A percentile compares a stretch with the other conserved stretches of the same genome.
phyloP scores from a whole-genome alignment of 345 rosid genomes.

The Eucalyptus regnans region DNA sequence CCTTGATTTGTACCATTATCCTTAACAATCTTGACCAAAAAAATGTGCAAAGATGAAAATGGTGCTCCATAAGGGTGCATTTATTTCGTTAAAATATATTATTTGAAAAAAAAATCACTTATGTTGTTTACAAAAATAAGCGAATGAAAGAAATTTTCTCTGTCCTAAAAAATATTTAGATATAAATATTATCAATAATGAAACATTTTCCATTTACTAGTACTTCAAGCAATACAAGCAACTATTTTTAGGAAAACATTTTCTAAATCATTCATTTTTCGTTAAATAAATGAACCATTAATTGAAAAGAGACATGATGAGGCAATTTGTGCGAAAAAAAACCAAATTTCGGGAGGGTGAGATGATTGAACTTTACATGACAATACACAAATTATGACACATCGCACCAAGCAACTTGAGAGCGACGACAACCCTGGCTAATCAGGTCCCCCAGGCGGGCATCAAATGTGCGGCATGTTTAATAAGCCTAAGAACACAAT shows the following conservation, averaged over 20 bases:
- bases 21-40: background rate
- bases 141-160: background rate
- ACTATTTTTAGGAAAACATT: no score
- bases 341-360: background rate
- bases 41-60: background rate
- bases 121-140: background rate
- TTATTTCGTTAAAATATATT: background rate
- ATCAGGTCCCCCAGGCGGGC: background rate
- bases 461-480: background rate
- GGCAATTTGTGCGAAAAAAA: background rate
- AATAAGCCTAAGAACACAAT: background rate
- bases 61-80: background rate
- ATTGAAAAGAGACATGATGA: background rate
- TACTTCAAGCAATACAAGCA: background rate
- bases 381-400: background rate
- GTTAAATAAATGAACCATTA: no score
- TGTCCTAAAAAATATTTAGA: background rate
- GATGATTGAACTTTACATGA: background rate
- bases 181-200: background rate
- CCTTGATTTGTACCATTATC: no score
- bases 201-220: background rate
- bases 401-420: background rate
- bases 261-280: no score
- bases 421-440: background rate
- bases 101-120: background rate